Conservation (phyloP, 495 filamentous ascomycete species). For the Penicillium verhagenii region DNA sequence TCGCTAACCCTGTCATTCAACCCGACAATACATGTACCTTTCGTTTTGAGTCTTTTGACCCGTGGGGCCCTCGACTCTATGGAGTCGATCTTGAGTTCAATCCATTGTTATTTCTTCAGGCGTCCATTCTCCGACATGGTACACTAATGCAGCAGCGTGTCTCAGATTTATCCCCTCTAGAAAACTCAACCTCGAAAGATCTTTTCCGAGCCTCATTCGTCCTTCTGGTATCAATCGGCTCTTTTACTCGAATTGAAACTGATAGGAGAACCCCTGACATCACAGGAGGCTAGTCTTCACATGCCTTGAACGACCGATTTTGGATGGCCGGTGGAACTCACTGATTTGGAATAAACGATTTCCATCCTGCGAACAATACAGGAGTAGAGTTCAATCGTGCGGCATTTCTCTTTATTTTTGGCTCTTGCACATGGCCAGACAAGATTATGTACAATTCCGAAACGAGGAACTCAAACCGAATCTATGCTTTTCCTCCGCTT, state of each 20-base stretch:
- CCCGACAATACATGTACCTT: not conserved
- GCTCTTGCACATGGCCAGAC: not conserved
- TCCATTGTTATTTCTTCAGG: slow-evolving; percentile 15
- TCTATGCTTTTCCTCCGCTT: slow-evolving; percentile 26
- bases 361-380: too few relatives aligned
- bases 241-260: not conserved
- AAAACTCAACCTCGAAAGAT: not conserved
- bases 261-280: not conserved
- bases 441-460: slow-evolving; percentile 5
- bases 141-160: not conserved
- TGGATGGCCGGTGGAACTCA: not conserved
- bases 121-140: slow-evolving; percentile 11
- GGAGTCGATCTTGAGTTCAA: slow-evolving; percentile 10
- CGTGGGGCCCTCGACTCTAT: not conserved
- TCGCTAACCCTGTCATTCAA: not conserved
- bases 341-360: not conserved
- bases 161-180: slow-evolving; percentile 1
- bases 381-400: slow-evolving; percentile 1
- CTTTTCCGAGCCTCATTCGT: slow-evolving; percentile 5
- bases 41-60: not conserved
- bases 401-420: not conserved
- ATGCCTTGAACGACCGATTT: not conserved
- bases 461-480: slow-evolving; percentile 15
- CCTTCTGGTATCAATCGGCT: not conserved
- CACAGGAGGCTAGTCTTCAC: not conserved